These are phyloP conservation scores for Ambrosia hybrid DNA, from an alignment of 140 eudicot genomes.

Conservation along the genomic window DNA sequence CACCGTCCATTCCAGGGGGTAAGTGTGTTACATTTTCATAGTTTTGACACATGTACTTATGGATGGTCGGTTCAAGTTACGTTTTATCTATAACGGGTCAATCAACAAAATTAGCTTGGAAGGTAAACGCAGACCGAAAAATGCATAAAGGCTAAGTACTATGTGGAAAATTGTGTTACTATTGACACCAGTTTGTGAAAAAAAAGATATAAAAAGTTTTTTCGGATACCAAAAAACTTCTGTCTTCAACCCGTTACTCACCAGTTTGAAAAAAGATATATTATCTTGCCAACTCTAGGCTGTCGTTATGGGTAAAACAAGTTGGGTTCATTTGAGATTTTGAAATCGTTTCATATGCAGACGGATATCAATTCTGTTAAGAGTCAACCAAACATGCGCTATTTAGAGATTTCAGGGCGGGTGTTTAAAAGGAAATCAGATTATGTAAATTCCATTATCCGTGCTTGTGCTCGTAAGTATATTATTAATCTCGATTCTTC, in stretches of 20 bases:
- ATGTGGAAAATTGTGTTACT: background rate
- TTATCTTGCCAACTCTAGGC: background rate
- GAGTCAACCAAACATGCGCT: constrained; percentile 72
- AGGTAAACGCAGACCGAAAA: background rate
- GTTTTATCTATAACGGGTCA: background rate
- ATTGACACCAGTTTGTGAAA: background rate
- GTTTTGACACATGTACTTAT: background rate
- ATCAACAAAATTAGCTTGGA: background rate
- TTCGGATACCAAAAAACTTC: background rate
- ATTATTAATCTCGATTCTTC: background rate
- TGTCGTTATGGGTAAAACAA: background rate
- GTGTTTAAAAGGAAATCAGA: constrained; percentile 73
- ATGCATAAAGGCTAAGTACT: constrained; percentile 5
- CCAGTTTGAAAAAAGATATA: too few relatives aligned
- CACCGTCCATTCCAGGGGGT: constrained; percentile 78
- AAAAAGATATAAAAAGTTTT: background rate
- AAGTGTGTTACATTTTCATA: background rate
- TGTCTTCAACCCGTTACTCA: background rate
- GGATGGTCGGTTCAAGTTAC: background rate
- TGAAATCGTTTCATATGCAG: constrained; percentile 40
- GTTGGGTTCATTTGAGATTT: background rate
- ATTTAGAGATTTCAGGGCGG: constrained; percentile 54
- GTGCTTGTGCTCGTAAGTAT: constrained; percentile 96
- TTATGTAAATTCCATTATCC: constrained; percentile 70
- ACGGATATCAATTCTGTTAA: constrained; percentile 72